These are phyloP conservation scores for Albifimbria verrucaria DNA, from an alignment of 2,329 filamentous ascomycete genomes.

Conservation along the genomic window DNA sequence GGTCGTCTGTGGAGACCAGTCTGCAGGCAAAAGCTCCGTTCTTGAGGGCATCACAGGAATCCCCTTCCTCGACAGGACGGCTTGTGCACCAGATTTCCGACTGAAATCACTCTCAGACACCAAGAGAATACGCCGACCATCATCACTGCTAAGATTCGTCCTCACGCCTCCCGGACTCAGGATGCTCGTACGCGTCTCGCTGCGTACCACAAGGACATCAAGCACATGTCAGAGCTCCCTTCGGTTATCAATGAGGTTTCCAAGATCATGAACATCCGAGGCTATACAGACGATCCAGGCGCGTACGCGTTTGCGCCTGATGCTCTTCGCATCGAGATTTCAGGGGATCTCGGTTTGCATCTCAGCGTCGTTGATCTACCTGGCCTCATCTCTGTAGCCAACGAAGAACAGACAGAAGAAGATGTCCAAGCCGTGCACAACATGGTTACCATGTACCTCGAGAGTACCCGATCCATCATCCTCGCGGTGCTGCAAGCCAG, in stretches of 20 bases:
- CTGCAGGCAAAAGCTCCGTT: constrained; percentile 20
- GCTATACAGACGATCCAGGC: neutral
- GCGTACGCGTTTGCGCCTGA: constrained; percentile 17
- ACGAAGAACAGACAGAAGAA: constrained; percentile 26
- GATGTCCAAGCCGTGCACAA: constrained; percentile 29
- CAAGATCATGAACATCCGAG: constrained; percentile 13
- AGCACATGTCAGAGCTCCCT: constrained; percentile 17
- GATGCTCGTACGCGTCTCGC: constrained; percentile 4
- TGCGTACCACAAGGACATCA: constrained; percentile 10
- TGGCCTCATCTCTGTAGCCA: constrained; percentile 36
- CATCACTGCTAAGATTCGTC: constrained; percentile 15
- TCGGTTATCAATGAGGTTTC: constrained; percentile 17
- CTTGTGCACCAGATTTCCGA: constrained; percentile 19
- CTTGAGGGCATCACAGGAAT: constrained; percentile 18
- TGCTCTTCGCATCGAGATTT: constrained; percentile 18
- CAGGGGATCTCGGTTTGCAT: constrained; percentile 21
- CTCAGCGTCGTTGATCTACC: constrained; percentile 46
- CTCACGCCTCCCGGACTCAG: constrained; percentile 8
- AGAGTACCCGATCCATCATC: constrained; percentile 38
- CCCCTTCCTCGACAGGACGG: constrained; percentile 13
- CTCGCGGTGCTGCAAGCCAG: constrained; percentile 38
- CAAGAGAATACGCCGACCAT: neutral
- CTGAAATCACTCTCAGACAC: constrained; percentile 18
- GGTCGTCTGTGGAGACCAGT: constrained; percentile 20
- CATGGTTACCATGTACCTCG: constrained; percentile 38